Percentiles rank a stretch among this genome's conserved stretches.
Conservation (phyloP, 176 grass and related monocot genomes). For the Oryza longistaminata region DNA sequence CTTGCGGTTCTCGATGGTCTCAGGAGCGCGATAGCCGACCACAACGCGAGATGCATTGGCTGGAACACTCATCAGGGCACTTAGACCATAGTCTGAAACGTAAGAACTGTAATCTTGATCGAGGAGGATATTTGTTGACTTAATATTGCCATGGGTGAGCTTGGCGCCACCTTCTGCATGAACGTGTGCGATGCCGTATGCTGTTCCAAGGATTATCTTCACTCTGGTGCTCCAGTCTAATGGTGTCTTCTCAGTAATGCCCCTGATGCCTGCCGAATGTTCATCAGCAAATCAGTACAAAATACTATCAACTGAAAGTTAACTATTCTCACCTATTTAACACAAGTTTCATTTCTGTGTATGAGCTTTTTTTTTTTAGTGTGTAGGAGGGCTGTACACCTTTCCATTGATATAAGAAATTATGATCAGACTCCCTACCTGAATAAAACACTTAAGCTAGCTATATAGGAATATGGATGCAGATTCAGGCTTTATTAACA, state of each 20-base stretch:
- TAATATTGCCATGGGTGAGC: conserved; percentile 89
- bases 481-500: neutral
- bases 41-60: conserved; percentile 58
- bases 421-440: neutral
- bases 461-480: neutral
- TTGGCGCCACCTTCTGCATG: conserved; percentile 76
- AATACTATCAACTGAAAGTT: neutral
- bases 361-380: neutral
- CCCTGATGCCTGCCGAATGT: conserved; percentile 51
- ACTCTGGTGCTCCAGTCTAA: conserved; percentile 85
- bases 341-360: neutral
- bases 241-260: conserved; percentile 52
- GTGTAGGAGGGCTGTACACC: neutral
- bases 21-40: conserved; percentile 82
- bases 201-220: conserved; percentile 78
- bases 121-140: conserved; percentile 84
- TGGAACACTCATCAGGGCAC: conserved; percentile 54
- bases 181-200: conserved; percentile 68
- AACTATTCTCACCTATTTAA: neutral
- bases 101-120: conserved; percentile 60
- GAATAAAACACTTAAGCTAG: neutral
- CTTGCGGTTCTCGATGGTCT: conserved; percentile 74
- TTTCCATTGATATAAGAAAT: neutral
- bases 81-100: conserved; percentile 79
- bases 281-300: conserved; percentile 12